Conservation (phyloP, 192 early-diverging fungal genomes). For the Coemansia sp. region DNA sequence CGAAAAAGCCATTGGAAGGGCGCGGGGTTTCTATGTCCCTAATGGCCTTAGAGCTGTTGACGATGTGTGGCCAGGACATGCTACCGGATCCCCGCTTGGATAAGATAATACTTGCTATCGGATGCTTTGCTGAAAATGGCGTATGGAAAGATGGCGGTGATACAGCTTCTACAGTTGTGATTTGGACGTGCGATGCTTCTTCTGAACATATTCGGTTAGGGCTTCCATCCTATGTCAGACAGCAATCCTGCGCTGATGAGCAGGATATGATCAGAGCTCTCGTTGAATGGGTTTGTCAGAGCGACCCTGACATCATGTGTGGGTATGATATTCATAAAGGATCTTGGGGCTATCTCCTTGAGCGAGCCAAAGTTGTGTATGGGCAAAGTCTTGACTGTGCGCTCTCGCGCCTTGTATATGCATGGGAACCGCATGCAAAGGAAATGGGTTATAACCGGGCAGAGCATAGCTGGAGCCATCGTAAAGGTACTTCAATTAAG, state of each 20-base stretch:
- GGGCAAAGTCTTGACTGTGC: constrained; percentile 44
- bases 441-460: not conserved
- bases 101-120: constrained; percentile 52
- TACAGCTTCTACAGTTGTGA: not conserved
- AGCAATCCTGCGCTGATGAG: constrained; percentile 57
- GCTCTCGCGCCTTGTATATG: constrained; percentile 53
- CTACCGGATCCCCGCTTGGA: constrained; percentile 72
- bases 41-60: constrained; percentile 25
- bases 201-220: constrained; percentile 16
- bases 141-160: not conserved
- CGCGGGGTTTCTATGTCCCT: constrained; percentile 10
- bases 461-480: constrained; percentile 57
- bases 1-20: not conserved
- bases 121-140: constrained; percentile 4
- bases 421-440: not conserved
- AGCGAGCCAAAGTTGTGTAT: constrained; percentile 54
- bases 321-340: constrained; percentile 84
- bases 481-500: constrained; percentile 63
- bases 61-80: constrained; percentile 38
- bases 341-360: constrained; percentile 89
- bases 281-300: constrained; percentile 54
- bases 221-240: constrained; percentile 19
- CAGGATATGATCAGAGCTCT: constrained; percentile 58
- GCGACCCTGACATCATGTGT: constrained; percentile 83
- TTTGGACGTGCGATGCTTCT: constrained; percentile 25